Percentiles rank a stretch among this genome's conserved stretches.
These are phyloP conservation scores for Cytospora piceicola DNA, from an alignment of 2,329 filamentous ascomycete species.

Conservation along the genomic window DNA sequence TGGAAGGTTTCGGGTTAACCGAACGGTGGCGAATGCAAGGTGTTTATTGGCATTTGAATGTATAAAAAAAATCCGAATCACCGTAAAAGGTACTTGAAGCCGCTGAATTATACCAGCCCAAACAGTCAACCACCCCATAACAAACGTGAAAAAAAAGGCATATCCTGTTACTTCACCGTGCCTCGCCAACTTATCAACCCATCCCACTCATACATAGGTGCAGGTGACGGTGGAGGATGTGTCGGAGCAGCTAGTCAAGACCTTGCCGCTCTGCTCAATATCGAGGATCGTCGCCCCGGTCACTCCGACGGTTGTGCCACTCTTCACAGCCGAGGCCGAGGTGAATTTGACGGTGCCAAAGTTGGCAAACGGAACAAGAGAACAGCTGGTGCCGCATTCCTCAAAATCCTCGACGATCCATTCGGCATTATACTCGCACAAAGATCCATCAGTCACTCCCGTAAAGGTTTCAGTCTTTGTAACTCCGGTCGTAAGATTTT, in stretches of 20 bases:
- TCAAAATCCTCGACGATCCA: slow-evolving; percentile 66
- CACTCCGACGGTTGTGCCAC: slow-evolving; percentile 39
- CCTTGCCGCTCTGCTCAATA: slow-evolving; percentile 66
- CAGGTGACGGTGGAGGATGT: slow-evolving; percentile 32
- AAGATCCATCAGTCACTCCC: slow-evolving; percentile 42
- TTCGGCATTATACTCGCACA: slow-evolving; percentile 62
- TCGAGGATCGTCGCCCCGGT: slow-evolving; percentile 65
- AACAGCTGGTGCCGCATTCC: slow-evolving; percentile 33
- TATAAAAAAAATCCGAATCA: too few relatives aligned
- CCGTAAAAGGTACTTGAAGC: background rate
- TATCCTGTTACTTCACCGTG: background rate
- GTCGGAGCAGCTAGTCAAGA: slow-evolving; percentile 45
- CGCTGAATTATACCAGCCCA: background rate
- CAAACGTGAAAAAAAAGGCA: too few relatives aligned
- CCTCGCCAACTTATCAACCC: background rate
- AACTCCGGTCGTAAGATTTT: slow-evolving; percentile 54
- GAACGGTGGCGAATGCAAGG: background rate
- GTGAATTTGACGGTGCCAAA: slow-evolving; percentile 53
- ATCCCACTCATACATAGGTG: slow-evolving; percentile 46
- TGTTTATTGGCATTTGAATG: background rate
- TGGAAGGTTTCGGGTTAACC: background rate
- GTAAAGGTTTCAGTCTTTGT: slow-evolving; percentile 55
- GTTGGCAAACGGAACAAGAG: slow-evolving; percentile 50
- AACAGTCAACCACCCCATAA: background rate
- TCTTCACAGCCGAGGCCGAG: slow-evolving; percentile 36